phyloP scores from a whole-genome alignment of 495 filamentous ascomycete species.

The Podospora australis region DNA sequence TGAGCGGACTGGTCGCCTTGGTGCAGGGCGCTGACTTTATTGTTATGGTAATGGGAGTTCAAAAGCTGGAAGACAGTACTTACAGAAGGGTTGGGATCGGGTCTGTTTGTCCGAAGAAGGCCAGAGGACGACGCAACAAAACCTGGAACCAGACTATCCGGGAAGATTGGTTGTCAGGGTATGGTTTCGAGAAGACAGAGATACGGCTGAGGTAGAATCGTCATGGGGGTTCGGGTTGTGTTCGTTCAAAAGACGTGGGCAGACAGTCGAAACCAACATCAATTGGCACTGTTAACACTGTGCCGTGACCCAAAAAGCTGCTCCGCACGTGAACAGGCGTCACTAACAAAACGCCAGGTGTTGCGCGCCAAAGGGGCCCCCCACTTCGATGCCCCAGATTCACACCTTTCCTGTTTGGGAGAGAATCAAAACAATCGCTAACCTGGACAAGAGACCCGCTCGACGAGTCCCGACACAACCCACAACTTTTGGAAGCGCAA shows the following conservation, averaged over 20 bases:
- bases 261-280: neutral
- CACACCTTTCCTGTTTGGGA: conserved; percentile 24
- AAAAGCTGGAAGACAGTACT: neutral
- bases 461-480: conserved; percentile 14
- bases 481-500: conserved; percentile 20
- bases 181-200: neutral
- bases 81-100: neutral
- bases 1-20: neutral
- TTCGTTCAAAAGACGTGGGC: no score
- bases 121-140: no score
- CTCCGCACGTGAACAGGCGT: conserved; percentile 26
- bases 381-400: conserved; percentile 14
- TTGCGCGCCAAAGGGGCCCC: conserved; percentile 3
- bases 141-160: neutral
- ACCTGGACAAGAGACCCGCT: conserved; percentile 10
- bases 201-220: neutral
- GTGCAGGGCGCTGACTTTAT: neutral
- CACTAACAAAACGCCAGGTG: no score
- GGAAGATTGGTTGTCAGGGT: neutral
- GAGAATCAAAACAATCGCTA: conserved; percentile 30
- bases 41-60: neutral
- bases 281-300: neutral
- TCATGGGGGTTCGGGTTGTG: no score
- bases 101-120: neutral
- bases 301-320: neutral